Base-by-base conservation (phyloP, 768 basidiomycete species). In the Kondoa subrosea region DNA sequence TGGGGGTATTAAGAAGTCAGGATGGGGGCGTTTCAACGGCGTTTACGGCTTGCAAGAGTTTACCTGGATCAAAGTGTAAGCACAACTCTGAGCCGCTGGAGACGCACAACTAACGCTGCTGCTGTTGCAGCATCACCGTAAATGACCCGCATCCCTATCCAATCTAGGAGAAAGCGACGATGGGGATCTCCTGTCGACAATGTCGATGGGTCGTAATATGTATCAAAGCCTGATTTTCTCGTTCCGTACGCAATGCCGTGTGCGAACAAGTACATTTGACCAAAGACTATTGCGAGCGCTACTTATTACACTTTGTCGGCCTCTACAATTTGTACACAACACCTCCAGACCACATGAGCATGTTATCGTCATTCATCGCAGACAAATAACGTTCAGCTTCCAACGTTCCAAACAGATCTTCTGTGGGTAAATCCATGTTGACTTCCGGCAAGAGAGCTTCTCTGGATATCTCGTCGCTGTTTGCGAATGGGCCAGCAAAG, bases 261-360 rank as follows among this genome's bases (percentile, higher is more conserved):
- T n/a, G n/a, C n/a, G n/a, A n/a, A n/a, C n/a, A n/a, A n/a, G n/a
- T n/a, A n/a, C n/a, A n/a, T n/a, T n/a, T n/a, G n/a, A n/a, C n/a
- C n/a, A n/a, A n/a, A n/a, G n/a, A n/a, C n/a, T n/a, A n/a, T n/a
- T n/a, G n/a, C n/a, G n/a, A n/a, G n/a, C n/a, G n/a, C n/a, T n/a
- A n/a, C n/a, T n/a, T n/a, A n/a, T n/a, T n/a, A 50, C 40, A 8
- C 40, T 21, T 8, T 50, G 40, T 50, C 8, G 21, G 8, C 21
- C 40, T 32, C 56, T 79, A 89, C 67, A 90, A 83, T 77, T 85
- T 89, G 80, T 92, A 92, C 65, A 92, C 82, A 67, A 89, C 84
- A 33, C 86, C 87, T 33, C 88, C 89, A 71, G 86, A 87, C 73
- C 90, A 81, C 88, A 95, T 89, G 70, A 96, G 80, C 77, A 92